Evolutionary conservation across 2,329 filamentous ascomycete species (phyloP), one percentile per base, ranked within the genome.

Genomic region (Pseudocercospora ulei): DNA sequence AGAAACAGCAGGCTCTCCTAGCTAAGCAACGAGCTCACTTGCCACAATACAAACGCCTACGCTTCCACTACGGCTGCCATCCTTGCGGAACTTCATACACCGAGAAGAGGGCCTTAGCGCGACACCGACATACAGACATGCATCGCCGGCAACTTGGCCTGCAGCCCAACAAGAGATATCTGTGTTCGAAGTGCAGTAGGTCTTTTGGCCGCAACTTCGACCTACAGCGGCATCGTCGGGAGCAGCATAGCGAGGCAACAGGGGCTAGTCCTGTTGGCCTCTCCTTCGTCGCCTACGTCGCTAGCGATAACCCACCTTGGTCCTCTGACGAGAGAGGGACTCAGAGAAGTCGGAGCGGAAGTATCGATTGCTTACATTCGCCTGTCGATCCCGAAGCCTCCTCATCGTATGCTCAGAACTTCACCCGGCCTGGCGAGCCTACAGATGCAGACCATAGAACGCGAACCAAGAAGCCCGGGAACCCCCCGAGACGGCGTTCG

Each of bases 141-240:
- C 52, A 54, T 36, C 49, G 47, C 1, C 40, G 43, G 33, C 49
- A 46, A 34, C 33, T 49, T 1, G 50, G 50, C 6, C 43, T 52
- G 9, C 47, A 48, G 16, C 47, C 44, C 4, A 38, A 48, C 18
- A 47, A 44, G 28, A 52, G 51, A 38, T 42, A 50, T 39, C 28
- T 41, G 2, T 54, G 52, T 19, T 27, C 29, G 7, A 36, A 44
- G 8, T 54, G 52, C 26, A 40, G 43, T 11, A 46, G 49, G 29
- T 36, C 29, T 14, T 54, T 54, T 38, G 49, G 45, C 9, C 41
- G 52, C 11, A 46, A 51, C 7, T 49, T 52, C 28, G 52, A 55
- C 31, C 42, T 52, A n/a, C 43, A 44, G 14, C 40, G 52, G 17
- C 52, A 55, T 26, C 45, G 49, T 25, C 50, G 45, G 24, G 52